phyloP scores from a whole-genome alignment of 352 stramenopile species.

The Pythium chondricola region DNA sequence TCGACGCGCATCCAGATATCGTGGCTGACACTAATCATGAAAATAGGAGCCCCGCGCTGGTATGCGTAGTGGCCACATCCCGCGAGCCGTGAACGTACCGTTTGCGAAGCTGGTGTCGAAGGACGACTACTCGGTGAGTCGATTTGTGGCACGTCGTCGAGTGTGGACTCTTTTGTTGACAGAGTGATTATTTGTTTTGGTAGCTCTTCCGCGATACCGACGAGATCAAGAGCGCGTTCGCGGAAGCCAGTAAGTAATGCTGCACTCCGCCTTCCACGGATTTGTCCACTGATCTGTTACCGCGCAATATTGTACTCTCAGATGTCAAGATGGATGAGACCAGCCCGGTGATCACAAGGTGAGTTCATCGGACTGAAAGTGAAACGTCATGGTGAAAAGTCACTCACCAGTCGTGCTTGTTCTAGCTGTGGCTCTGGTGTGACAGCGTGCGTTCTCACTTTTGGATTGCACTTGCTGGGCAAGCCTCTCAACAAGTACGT shows the following conservation, averaged over 20 bases:
- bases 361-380: neutral
- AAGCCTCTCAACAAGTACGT: conserved; percentile 67
- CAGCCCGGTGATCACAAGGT: conserved; percentile 71
- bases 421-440: conserved; percentile 75
- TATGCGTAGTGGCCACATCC: conserved; percentile 91
- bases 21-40: no score
- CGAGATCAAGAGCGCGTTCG: conserved; percentile 78
- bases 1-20: no score
- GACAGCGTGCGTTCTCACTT: conserved; percentile 55
- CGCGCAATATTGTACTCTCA: conserved; percentile 9
- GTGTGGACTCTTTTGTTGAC: no score
- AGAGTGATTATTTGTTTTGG: conserved; percentile 9
- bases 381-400: neutral
- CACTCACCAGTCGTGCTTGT: no score
- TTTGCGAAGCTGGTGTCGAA: conserved; percentile 83
- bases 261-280: no score
- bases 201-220: conserved; percentile 68
- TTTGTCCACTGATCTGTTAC: conserved; percentile 5
- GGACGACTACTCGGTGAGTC: conserved; percentile 75
- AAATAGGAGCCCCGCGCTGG: conserved; percentile 85
- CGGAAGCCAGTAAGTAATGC: conserved; percentile 36
- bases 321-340: conserved; percentile 48
- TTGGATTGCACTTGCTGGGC: conserved; percentile 54
- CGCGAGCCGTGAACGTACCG: conserved; percentile 86
- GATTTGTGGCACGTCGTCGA: no score